Evolutionary conservation across 2,329 filamentous ascomycete genomes (phyloP).

Genomic region (Purpureocillium takamizusanense): DNA sequence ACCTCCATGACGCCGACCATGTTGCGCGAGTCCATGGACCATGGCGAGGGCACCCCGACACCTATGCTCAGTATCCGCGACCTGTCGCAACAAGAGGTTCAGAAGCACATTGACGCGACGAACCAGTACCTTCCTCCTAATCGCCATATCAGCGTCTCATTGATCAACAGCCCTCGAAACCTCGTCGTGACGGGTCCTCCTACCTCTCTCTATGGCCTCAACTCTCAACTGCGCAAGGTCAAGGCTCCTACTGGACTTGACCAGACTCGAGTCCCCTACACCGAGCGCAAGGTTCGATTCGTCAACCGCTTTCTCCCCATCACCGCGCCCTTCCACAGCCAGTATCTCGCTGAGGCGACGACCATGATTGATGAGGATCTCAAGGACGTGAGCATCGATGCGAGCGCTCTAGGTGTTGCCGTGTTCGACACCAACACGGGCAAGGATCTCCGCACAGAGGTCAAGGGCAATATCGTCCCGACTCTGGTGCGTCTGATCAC

Average conservation of each 20-base stretch:
- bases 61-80: constrained; percentile 98
- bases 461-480: constrained; percentile 73
- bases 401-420: constrained; percentile 66
- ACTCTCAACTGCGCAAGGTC: constrained; percentile 88
- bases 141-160: constrained; percentile 87
- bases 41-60: constrained; percentile 90
- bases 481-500: constrained; percentile 88
- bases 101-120: constrained; percentile 93
- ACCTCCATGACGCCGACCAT: constrained; percentile 88
- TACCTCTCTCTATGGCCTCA: constrained; percentile 91
- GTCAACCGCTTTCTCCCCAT: constrained; percentile 96
- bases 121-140: constrained; percentile 93
- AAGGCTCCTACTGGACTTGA: constrained; percentile 97
- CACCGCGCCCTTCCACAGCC: constrained; percentile 96
- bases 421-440: constrained; percentile 89
- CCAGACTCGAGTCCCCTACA: constrained; percentile 89
- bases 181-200: constrained; percentile 95
- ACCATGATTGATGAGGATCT: constrained; percentile 80
- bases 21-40: constrained; percentile 85
- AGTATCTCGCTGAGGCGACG: constrained; percentile 77
- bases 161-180: constrained; percentile 94
- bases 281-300: constrained; percentile 92
- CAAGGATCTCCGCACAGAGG: constrained; percentile 65
- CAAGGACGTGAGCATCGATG: constrained; percentile 69
- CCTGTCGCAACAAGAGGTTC: constrained; percentile 76